These are phyloP conservation scores for Mycena vulgaris DNA, from an alignment of 768 basidiomycete species.

Conservation along the genomic window DNA sequence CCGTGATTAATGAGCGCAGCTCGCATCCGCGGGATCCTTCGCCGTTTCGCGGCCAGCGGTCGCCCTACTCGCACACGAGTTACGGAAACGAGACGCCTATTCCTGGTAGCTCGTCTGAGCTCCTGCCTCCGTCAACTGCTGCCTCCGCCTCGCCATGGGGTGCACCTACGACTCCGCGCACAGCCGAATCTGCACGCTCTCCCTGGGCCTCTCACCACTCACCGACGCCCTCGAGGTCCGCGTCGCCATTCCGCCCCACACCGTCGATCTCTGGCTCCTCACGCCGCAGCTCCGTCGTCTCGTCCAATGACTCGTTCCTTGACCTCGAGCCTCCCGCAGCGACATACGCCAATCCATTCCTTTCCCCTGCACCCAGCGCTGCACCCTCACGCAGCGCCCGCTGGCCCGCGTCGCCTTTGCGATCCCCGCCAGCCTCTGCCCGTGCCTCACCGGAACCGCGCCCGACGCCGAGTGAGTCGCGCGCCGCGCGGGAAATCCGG, in stretches of 20 bases:
- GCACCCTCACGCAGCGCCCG: not conserved
- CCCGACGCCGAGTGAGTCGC: constrained; percentile 13
- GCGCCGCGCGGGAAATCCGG: constrained; percentile 26
- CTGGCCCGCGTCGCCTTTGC: constrained; percentile 4
- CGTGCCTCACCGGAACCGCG: constrained; percentile 1
- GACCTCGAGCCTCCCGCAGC: constrained; percentile 13
- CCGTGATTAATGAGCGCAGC: not conserved
- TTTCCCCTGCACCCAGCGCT: constrained; percentile 15
- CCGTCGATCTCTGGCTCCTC: constrained; percentile 21
- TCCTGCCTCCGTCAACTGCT: constrained; percentile 26
- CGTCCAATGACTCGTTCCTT: constrained; percentile 26
- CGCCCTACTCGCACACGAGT: constrained; percentile 16
- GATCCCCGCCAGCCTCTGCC: constrained; percentile 2
- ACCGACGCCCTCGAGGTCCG: constrained; percentile 19
- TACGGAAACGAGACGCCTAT: not conserved
- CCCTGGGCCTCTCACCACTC: constrained; percentile 27
- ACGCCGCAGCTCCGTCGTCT: constrained; percentile 20
- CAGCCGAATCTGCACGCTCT: constrained; percentile 18
- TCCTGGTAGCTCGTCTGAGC: constrained; percentile 16
- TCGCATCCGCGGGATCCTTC: constrained; percentile 9
- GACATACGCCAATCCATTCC: constrained; percentile 30
- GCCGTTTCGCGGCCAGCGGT: not conserved
- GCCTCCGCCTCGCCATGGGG: constrained; percentile 27
- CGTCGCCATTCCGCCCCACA: constrained; percentile 12
- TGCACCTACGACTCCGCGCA: constrained; percentile 29